Evolutionary conservation across 768 basidiomycete genomes (phyloP).

Genomic region (Termitomyces sp.): DNA sequence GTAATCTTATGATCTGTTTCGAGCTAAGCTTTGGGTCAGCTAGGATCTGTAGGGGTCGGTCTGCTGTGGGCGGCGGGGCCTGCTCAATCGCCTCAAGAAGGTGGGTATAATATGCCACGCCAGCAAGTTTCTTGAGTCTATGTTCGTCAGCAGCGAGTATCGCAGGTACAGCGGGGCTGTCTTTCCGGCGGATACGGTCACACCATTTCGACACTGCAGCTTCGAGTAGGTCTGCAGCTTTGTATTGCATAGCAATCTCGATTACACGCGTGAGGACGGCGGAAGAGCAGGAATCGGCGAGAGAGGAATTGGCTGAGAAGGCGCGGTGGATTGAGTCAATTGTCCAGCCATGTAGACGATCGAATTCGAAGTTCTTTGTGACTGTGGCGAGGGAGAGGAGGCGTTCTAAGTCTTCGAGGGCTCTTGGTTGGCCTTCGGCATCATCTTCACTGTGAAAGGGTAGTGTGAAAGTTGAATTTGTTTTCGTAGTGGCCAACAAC

Average conservation of each 20-base stretch:
- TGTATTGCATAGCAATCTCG: slow-evolving; percentile 23
- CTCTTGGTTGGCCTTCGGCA: slow-evolving; percentile 36
- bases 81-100: slow-evolving; percentile 31
- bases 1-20: slow-evolving; percentile 31
- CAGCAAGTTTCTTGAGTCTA: slow-evolving; percentile 27
- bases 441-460: slow-evolving; percentile 37
- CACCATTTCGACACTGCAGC: slow-evolving; percentile 26
- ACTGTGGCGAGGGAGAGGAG: slow-evolving; percentile 43
- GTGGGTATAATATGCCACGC: slow-evolving; percentile 35
- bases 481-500: neutral
- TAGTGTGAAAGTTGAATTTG: neutral
- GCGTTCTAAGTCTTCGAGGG: slow-evolving; percentile 36
- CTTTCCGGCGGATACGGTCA: slow-evolving; percentile 24
- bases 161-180: slow-evolving; percentile 33
- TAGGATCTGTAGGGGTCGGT: slow-evolving; percentile 28
- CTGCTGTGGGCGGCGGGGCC: slow-evolving; percentile 19
- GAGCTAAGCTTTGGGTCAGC: slow-evolving; percentile 33
- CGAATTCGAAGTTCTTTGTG: slow-evolving; percentile 46
- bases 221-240: slow-evolving; percentile 20
- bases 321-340: slow-evolving; percentile 29
- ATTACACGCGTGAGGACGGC: slow-evolving; percentile 26
- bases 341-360: slow-evolving; percentile 42
- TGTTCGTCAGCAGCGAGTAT: slow-evolving; percentile 32
- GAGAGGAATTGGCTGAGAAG: slow-evolving; percentile 19
- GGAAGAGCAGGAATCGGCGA: slow-evolving; percentile 32